phyloP scores from a whole-genome alignment of 257 asterid species.

The Fraxinus excelsior region DNA sequence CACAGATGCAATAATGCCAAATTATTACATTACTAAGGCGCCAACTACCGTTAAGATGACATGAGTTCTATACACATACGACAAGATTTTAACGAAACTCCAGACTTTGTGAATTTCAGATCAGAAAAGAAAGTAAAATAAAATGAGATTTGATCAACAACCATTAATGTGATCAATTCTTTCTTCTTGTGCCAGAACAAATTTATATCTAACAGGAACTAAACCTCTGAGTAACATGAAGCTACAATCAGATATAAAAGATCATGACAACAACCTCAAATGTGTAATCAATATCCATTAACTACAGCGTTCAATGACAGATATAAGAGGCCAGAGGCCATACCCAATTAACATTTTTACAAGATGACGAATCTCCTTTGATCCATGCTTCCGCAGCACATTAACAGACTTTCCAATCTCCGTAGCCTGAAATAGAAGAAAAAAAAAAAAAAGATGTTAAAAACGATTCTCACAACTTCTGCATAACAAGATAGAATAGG shows the following conservation, averaged over 20 bases:
- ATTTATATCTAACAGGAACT: neutral
- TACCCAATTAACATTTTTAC: slow-evolving; percentile 49
- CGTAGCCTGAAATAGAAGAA: slow-evolving; percentile 48
- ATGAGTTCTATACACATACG: neutral
- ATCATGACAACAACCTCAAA: neutral
- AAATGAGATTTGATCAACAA: neutral
- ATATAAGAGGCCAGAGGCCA: slow-evolving; percentile 24
- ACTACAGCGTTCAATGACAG: slow-evolving; percentile 9
- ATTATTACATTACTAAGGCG: neutral
- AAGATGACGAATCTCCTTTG: slow-evolving; percentile 49
- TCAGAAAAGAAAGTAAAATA: neutral
- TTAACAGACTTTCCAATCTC: slow-evolving; percentile 62
- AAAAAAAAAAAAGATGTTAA: neutral
- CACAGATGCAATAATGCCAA: neutral
- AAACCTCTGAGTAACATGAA: neutral
- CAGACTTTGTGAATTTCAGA: neutral
- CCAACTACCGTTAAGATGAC: neutral
- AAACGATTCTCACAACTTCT: slow-evolving; percentile 6
- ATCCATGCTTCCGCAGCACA: slow-evolving; percentile 50
- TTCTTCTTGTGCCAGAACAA: neutral
- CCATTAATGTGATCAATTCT: slow-evolving; percentile 5
- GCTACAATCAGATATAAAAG: neutral
- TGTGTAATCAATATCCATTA: slow-evolving; percentile 5
- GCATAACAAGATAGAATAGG: slow-evolving; percentile 15
- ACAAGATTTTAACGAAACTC: neutral